These are phyloP conservation scores for Tuber brumale DNA, from an alignment of 495 filamentous ascomycete species.

Conservation along the genomic window DNA sequence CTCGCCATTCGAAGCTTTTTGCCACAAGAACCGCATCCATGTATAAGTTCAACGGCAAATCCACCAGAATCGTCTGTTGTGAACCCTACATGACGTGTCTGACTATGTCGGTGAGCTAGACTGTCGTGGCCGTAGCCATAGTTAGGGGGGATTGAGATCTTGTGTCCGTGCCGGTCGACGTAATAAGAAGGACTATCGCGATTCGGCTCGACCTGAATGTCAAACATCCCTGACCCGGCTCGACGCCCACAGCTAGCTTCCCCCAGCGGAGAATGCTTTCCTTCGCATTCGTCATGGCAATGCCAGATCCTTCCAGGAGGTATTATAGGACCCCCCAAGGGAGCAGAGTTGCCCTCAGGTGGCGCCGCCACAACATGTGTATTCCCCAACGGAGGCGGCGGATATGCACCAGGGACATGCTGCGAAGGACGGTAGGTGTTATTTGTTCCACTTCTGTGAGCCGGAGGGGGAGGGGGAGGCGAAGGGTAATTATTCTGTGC, in stretches of 20 bases:
- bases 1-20: conserved; percentile 20
- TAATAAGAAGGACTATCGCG: conserved; percentile 16
- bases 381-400: neutral
- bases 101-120: conserved; percentile 12
- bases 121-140: neutral
- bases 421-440: conserved; percentile 15
- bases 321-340: neutral
- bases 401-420: conserved; percentile 6
- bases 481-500: conserved; percentile 11
- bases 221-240: neutral
- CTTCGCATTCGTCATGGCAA: conserved; percentile 18
- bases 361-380: neutral
- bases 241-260: conserved; percentile 3
- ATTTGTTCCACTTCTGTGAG: conserved; percentile 13
- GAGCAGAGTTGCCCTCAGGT: neutral
- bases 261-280: conserved; percentile 12
- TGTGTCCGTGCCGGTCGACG: conserved; percentile 21
- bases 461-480: conserved; percentile 12
- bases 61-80: conserved; percentile 29
- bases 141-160: conserved; percentile 20
- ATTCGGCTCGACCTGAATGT: neutral
- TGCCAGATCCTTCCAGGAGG: conserved; percentile 20
- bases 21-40: conserved; percentile 19
- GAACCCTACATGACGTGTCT: conserved; percentile 26
- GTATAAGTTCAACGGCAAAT: conserved; percentile 28